Evolutionary conservation across 1,284 basidiomycete genomes (phyloP).

Genomic region (Rhodotorula sp.): DNA sequence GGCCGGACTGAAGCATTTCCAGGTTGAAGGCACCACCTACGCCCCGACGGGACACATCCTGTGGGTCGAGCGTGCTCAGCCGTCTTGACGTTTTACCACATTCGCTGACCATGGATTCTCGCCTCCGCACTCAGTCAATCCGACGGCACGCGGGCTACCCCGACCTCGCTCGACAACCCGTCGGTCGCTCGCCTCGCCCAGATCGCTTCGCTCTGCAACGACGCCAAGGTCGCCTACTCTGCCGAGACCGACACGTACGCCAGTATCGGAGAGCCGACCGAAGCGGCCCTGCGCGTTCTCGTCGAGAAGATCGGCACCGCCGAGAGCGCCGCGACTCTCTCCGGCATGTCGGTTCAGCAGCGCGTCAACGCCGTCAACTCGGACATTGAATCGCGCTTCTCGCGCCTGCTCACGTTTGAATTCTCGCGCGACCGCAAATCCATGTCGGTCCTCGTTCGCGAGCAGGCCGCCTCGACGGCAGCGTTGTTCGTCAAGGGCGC

Average conservation of each 20-base stretch:
- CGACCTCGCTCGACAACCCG: constrained; percentile 12
- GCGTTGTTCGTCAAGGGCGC: constrained; percentile 89
- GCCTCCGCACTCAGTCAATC: not conserved
- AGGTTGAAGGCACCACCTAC: constrained; percentile 85
- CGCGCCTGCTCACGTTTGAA: constrained; percentile 87
- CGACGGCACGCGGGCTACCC: constrained; percentile 23
- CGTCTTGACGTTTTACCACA: not conserved
- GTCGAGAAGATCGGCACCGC: constrained; percentile 72
- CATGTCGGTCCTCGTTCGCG: constrained; percentile 87
- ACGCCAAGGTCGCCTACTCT: constrained; percentile 78
- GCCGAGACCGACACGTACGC: constrained; percentile 75
- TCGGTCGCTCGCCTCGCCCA: constrained; percentile 74
- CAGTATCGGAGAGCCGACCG: constrained; percentile 94
- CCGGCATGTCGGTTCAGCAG: constrained; percentile 58
- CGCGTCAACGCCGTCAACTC: constrained; percentile 82
- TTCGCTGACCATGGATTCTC: not conserved
- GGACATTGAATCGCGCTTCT: constrained; percentile 69
- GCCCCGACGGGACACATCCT: constrained; percentile 73
- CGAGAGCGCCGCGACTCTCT: constrained; percentile 58
- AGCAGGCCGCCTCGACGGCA: constrained; percentile 57
- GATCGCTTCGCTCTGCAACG: constrained; percentile 88
- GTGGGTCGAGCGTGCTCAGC: constrained; percentile 18
- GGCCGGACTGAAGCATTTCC: constrained; percentile 63
- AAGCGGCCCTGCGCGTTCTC: constrained; percentile 87
- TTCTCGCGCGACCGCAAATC: constrained; percentile 98